Evolutionary conservation across 257 asterid species (phyloP), one percentile per base, ranked within the genome.

Genomic region (Przewalskia tangutica): DNA sequence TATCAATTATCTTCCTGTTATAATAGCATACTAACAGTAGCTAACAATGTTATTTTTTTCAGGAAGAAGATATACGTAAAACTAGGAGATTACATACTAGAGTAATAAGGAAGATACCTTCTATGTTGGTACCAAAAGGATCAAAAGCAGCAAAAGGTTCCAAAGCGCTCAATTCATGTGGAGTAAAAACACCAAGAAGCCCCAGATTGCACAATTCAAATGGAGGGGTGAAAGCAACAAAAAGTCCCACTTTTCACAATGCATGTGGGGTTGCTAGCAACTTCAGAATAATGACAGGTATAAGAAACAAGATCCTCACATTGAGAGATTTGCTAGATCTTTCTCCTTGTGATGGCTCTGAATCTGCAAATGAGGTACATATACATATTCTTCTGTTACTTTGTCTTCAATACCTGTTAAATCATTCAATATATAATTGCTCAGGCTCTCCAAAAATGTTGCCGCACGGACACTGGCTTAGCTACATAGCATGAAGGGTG

Each of bases 281-380:
- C 83, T 89, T 89, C 77, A 85, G 81, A 17, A 84, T 84, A 82
- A 89, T 86, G 92, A 83, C 85, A 3, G 94, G 86, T 66, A 86
- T 94, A 54, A 83, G 84, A 81, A 91, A 84, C 90, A 90, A 95
- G 86, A 84, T 93, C 77, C 83, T 92, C 18, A 85, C 87, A 84
- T 89, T 95, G 46, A 87, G 99, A 75, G 94, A 91, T 89, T 88
- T 92, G 82, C 90, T 95, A 3, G 99, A 95, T 88, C 85, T 95
- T 60, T 71, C 93, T 68, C 99, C 99, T 51, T 92, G 95, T 34
- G 68, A 36, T 20, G 92, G 90, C 77, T 89, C 97, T 60, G 92
- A 90, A 83, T 82, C 97, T 53, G 84, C 88, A 50, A 86, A 85
- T 66, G 92, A 95, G 98, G 98, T 93, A 75, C 34, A 3, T 34